Base-by-base conservation (phyloP, 768 basidiomycete genomes). In the Phlegmacium glaucopus region DNA sequence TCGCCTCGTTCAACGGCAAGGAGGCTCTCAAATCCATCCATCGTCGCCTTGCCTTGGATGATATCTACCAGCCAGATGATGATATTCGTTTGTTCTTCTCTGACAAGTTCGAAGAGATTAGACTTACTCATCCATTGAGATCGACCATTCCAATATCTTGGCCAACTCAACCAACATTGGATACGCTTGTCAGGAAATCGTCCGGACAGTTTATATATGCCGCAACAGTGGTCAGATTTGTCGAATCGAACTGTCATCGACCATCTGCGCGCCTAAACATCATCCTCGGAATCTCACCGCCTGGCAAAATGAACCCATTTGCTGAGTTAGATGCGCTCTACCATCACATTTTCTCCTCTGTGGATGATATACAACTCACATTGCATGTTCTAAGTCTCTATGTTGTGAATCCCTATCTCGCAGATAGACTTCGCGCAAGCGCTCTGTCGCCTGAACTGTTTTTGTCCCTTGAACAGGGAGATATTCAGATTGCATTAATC, bases 171-270 rank as follows among this genome's bases (percentile, higher is more conserved):
- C 29, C 27, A 7, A 50, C 46, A 10, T 34, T 64, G 1, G 47
- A 49, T 3, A 28, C 28, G 6, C 49, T 66, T 11, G 55, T 61
- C 3, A 10, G 30, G n/a, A 58, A 52, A 44, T 57, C 62, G 1
- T 52, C 52, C 0, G 61, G 59, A 2, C 57, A 59, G 28, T 65
- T 64, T 43, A 59, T 62, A 46, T 60, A 56, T 45, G 61, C 63
- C 3, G 54, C 65, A 1, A 64, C 63, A 2, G 49, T 61, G 3
- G 27, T 62, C 15, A 60, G 54, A 41, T 65, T 55, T 38, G 47
- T 66, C 30, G 51, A 55, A 15, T 50, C 55, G 9, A 42, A 46
- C 13, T 38, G 38, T 4, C 45, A 47, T 38, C 37, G 36, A 9
- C 58, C 60, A 9, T 29, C 36, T 6, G 42, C 34, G 8, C 41